A percentile compares a stretch with the other conserved stretches of the same genome.
Evolutionary conservation across 257 asterid genomes (phyloP).

Genomic region (Gentiana dahurica): DNA sequence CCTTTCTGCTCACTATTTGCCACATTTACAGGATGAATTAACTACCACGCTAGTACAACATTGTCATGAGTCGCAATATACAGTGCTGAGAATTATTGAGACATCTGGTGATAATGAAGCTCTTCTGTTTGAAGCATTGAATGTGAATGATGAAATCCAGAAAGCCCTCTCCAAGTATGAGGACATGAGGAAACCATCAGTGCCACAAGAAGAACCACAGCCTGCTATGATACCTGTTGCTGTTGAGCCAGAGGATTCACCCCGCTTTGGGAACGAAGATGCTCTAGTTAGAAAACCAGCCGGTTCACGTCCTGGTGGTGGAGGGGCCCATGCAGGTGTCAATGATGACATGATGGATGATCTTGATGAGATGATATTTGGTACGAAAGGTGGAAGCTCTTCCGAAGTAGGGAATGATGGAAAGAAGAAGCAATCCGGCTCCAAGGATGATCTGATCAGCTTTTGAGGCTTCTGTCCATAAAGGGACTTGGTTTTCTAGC

Average conservation of each 20-base stretch:
- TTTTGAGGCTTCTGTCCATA: slow-evolving; percentile 22
- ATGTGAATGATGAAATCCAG: slow-evolving; percentile 82
- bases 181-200: slow-evolving; percentile 58
- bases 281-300: slow-evolving; percentile 48
- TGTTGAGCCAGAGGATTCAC: slow-evolving; percentile 74
- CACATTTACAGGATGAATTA: slow-evolving; percentile 62
- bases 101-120: slow-evolving; percentile 89
- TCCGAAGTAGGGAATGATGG: slow-evolving; percentile 42
- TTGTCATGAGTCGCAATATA: slow-evolving; percentile 69
- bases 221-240: slow-evolving; percentile 95
- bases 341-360: slow-evolving; percentile 91
- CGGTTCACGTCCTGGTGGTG: slow-evolving; percentile 21
- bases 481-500: not conserved
- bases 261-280: slow-evolving; percentile 53
- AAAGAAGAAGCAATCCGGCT: slow-evolving; percentile 44
- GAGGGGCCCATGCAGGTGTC: slow-evolving; percentile 29
- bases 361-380: slow-evolving; percentile 97
- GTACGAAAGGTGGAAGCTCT: slow-evolving; percentile 58
- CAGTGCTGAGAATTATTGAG: slow-evolving; percentile 76
- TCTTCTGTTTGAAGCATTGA: slow-evolving; percentile 86
- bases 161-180: slow-evolving; percentile 73
- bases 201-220: slow-evolving; percentile 49
- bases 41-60: slow-evolving; percentile 68
- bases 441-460: slow-evolving; percentile 78
- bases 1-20: slow-evolving; percentile 2